Base-by-base conservation (phyloP, 2,329 filamentous ascomycete genomes). In the Colletotrichum musae region DNA sequence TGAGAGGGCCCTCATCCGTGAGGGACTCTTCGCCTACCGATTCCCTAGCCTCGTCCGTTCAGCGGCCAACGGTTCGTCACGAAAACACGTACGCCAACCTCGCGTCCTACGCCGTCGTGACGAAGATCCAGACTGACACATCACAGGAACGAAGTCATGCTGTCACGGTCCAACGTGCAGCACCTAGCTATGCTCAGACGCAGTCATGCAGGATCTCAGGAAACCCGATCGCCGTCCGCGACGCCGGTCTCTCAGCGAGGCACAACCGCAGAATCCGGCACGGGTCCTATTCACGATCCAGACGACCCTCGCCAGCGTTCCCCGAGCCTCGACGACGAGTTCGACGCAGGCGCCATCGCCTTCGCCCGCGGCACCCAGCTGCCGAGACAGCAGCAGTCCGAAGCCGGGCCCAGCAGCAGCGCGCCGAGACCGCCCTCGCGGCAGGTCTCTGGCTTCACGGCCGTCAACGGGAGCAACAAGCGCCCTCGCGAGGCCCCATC, bases 391-490 rank as follows among this genome's bases (percentile, higher is more conserved):
- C 51, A 56, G 13, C 65, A 12, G 7, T 39, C 21, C 36, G 28
- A 28, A 39, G 28, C 48, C 65, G 21, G 21, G 6, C 39, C 39
- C 24, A 32, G 26, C 39, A 59, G 41, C 12, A 54, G 53, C 10
- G 43, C 51, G 24, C 52, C 51, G 16, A 21, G n/a, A n/a, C 13
- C 50, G 4, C 36, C 43, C 41, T 21, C 18, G 7, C 24, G 39
- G 2, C 54, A 45, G 48, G 47, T 50, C n/a, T 36, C 32, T 36
- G 43, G 62, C 54, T 70, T 60, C 50, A 61, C 43, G 5, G 32
- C 67, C 12, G 39, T 59, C 13, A 68, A 70, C 47, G 54, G 59
- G 15, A 43, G 26, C 63, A 50, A 36, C n/a, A 71, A 70, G 54
- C 68, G 64, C 24, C 28, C 41, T 36, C 66, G 64, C 21, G 52